These are phyloP conservation scores for Colletotrichum incanum DNA, from an alignment of 2,329 filamentous ascomycete genomes.

Conservation along the genomic window DNA sequence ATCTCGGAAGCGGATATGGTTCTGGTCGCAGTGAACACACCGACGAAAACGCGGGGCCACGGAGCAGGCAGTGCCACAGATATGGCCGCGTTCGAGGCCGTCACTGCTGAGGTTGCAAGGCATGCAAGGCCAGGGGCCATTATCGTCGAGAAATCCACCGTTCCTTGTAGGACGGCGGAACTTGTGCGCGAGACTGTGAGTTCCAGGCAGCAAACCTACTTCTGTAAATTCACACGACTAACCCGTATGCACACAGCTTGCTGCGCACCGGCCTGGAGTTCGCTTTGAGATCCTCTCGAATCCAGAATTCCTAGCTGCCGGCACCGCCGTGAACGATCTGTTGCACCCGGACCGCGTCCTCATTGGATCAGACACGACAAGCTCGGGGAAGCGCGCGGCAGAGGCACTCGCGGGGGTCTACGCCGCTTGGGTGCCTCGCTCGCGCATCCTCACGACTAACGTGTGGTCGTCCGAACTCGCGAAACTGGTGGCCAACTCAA, in stretches of 20 bases:
- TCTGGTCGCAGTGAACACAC: conserved; percentile 84
- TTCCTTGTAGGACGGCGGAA: conserved; percentile 82
- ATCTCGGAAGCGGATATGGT: conserved; percentile 81
- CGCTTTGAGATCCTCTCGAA: conserved; percentile 85
- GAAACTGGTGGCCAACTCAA: conserved; percentile 85
- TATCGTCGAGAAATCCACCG: conserved; percentile 86
- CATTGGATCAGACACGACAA: conserved; percentile 78
- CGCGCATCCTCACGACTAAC: conserved; percentile 80
- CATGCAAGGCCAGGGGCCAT: conserved; percentile 79
- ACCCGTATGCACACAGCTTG: conserved; percentile 57
- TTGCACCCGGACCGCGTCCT: conserved; percentile 80
- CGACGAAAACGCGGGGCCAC: conserved; percentile 79
- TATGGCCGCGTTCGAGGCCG: conserved; percentile 80
- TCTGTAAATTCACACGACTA: neutral
- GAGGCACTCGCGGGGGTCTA: conserved; percentile 77
- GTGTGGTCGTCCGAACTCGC: conserved; percentile 84
- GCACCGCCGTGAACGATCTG: conserved; percentile 81
- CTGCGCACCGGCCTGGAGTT: conserved; percentile 72
- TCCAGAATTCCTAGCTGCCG: conserved; percentile 85
- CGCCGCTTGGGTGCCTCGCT: conserved; percentile 77
- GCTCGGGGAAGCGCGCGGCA: conserved; percentile 74
- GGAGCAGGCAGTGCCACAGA: conserved; percentile 82
- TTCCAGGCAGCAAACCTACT: conserved; percentile 11
- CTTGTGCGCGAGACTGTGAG: conserved; percentile 77
- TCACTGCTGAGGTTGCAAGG: conserved; percentile 76